phyloP scores from a whole-genome alignment of 257 asterid genomes.

The Solanum infundibuliforme region DNA sequence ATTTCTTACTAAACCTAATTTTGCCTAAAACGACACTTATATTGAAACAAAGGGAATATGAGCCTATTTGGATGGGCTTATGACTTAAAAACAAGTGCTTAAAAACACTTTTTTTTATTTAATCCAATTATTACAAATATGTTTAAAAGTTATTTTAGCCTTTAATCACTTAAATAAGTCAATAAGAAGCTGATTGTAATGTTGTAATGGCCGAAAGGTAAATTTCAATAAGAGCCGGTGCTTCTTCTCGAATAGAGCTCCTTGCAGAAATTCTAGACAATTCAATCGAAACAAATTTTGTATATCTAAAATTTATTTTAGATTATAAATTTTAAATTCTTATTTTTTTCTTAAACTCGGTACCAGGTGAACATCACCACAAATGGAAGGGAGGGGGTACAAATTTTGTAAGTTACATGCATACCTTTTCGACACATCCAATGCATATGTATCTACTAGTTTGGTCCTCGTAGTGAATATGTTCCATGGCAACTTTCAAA shows the following conservation, averaged over 20 bases:
- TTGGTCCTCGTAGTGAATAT: slow-evolving; percentile 43
- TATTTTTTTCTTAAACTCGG: neutral
- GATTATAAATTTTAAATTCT: too few species aligned
- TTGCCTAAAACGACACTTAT: neutral
- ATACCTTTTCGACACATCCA: slow-evolving; percentile 38
- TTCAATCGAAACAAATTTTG: neutral
- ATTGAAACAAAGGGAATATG: neutral
- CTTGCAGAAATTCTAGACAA: neutral
- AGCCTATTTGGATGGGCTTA: neutral
- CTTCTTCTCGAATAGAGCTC: neutral
- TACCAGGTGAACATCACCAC: neutral
- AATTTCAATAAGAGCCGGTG: too few species aligned
- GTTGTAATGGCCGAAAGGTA: neutral
- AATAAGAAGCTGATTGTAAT: neutral
- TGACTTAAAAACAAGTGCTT: neutral
- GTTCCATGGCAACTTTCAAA: slow-evolving; percentile 29
- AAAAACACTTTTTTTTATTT: too few species aligned
- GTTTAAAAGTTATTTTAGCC: neutral
- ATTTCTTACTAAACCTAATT: too few species aligned
- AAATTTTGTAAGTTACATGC: neutral
- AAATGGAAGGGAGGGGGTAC: neutral
- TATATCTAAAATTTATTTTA: neutral
- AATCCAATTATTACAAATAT: too few species aligned
- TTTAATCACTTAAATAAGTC: neutral
- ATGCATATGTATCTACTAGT: slow-evolving; percentile 37